These are phyloP conservation scores for Phytophthora chlamydospora DNA, from an alignment of 352 stramenopile genomes.

Conservation along the genomic window DNA sequence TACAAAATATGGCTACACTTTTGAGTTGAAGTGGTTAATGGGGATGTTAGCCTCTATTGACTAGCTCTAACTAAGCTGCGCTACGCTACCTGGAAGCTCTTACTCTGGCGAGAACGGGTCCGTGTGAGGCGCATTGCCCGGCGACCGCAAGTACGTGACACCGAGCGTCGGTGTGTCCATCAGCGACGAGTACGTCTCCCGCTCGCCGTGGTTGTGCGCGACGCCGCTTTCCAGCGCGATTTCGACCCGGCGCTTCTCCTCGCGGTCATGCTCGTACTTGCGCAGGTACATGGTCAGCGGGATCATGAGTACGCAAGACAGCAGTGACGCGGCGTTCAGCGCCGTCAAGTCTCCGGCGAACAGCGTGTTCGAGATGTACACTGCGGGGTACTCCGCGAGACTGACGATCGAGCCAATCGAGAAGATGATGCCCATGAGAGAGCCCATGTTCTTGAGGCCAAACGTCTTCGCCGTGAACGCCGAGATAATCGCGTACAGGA, in stretches of 20 bases:
- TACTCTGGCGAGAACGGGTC: constrained; percentile 36
- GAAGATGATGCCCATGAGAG: constrained; percentile 85
- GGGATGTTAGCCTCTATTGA: background rate
- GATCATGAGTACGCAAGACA: constrained; percentile 60
- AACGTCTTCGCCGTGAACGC: constrained; percentile 89
- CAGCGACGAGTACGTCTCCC: constrained; percentile 48
- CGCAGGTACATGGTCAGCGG: constrained; percentile 64
- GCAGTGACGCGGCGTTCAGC: constrained; percentile 58
- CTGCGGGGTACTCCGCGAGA: constrained; percentile 79
- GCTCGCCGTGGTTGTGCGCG: constrained; percentile 21
- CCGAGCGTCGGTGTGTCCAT: constrained; percentile 54
- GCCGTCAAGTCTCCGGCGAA: constrained; percentile 63
- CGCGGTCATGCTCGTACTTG: constrained; percentile 54
- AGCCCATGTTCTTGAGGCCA: constrained; percentile 85
- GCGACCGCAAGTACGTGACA: constrained; percentile 65
- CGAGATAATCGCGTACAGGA: constrained; percentile 88
- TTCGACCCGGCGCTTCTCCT: constrained; percentile 44
- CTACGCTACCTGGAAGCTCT: constrained; percentile 4
- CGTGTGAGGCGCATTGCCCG: constrained; percentile 35
- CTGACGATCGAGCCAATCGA: constrained; percentile 76
- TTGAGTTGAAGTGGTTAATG: constrained; percentile 11
- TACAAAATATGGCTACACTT: background rate
- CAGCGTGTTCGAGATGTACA: constrained; percentile 71
- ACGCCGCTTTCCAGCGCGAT: constrained; percentile 32
- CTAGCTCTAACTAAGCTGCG: constrained; percentile 9